Evolutionary conservation across 306 rosid species (phyloP), one percentile per base, ranked within the genome.

Genomic region (Inga leiocalycina): DNA sequence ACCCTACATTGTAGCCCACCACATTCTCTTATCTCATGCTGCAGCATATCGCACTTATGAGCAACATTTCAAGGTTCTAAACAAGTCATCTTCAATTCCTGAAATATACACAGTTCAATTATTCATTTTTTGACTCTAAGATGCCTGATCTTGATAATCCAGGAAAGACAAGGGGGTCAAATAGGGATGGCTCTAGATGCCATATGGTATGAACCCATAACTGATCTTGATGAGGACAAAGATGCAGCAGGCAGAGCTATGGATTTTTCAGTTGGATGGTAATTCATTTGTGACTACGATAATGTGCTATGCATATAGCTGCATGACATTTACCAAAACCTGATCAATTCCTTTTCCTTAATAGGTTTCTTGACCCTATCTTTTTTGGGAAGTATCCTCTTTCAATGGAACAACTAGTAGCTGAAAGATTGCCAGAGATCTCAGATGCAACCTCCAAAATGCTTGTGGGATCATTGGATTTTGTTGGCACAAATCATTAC

Each of bases 351-450:
- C 49, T 68, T 20, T 73, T 87, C 75, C 71, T 24, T 57, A 49
- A 77, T 90, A 95, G 98, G 97, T 93, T 88, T 84, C 98, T 95
- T 72, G 98, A 92, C 73, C 98, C 98, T 15, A 89, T 95, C 68
- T 73, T 89, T 85, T 86, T 91, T 66, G 98, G 98, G 39, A 81
- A 89, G 46, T 95, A 93, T 74, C 98, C 98, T 76, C 87, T 27
- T 72, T 92, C 98, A 51, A 95, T 95, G 98, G 81, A 84, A 82
- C 81, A 78, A 49, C 86, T 88, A 67, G 98, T 95, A 67, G 93
- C 88, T 34, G 80, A 84, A 75, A 91, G 98, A 86, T 84, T 95
- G 76, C 98, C 98, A 59, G 54, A 84, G 87, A 92, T 95, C 79
- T 89, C 97, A 10, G 59, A 75, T 16, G 83, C 79, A 83, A 76